Evolutionary conservation across 495 filamentous ascomycete species (phyloP).

Genomic region (Diplogelasinospora grovesii): DNA sequence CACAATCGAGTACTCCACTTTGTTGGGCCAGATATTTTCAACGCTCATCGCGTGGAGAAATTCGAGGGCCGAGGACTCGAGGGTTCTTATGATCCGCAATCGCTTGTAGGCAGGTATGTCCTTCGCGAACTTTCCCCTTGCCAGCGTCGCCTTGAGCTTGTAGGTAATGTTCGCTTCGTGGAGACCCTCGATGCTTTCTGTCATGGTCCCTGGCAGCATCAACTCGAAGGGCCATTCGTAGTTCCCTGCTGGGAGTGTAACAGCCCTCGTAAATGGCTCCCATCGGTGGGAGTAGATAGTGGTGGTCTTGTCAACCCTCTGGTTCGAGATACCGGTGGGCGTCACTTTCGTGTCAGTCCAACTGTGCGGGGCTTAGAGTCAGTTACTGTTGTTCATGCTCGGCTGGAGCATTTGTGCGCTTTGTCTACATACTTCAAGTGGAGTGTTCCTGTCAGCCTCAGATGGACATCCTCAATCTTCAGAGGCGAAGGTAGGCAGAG

Average conservation of each 20-base stretch:
- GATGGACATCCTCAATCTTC: constrained; percentile 62
- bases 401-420: not conserved
- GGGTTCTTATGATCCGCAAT: constrained; percentile 78
- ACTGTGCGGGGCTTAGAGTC: constrained; percentile 21
- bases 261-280: constrained; percentile 44
- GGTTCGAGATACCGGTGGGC: constrained; percentile 41
- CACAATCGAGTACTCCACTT: constrained; percentile 85
- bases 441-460: constrained; percentile 65
- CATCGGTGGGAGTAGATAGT: constrained; percentile 41
- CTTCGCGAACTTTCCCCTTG: constrained; percentile 70
- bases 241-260: constrained; percentile 65
- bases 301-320: constrained; percentile 38
- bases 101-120: constrained; percentile 73
- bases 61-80: constrained; percentile 74
- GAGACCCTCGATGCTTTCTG: constrained; percentile 87
- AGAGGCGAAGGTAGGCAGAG: constrained; percentile 65
- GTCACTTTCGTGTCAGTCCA: constrained; percentile 46
- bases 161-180: constrained; percentile 76
- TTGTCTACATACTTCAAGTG: constrained; percentile 56
- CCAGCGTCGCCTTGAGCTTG: constrained; percentile 79
- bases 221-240: constrained; percentile 90
- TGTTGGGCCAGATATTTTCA: constrained; percentile 91
- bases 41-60: constrained; percentile 85
- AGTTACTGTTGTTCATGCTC: not conserved
- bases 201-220: constrained; percentile 63